Conservation (phyloP, 2,329 filamentous ascomycete genomes). For the Gremmenia infestans region DNA sequence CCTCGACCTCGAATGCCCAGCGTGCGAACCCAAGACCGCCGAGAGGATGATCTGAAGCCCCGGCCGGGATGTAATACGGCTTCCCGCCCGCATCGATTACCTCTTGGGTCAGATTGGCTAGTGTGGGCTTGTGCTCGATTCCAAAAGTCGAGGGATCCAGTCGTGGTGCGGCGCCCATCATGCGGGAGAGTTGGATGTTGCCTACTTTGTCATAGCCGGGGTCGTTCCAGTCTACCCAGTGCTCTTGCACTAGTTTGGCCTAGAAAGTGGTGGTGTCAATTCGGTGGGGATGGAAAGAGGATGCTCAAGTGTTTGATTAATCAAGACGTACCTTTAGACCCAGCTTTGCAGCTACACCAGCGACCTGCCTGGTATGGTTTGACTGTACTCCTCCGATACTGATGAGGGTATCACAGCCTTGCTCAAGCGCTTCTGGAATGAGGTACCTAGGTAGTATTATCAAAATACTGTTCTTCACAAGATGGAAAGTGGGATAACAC, state of each 20-base stretch:
- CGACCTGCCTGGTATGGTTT: constrained; percentile 65
- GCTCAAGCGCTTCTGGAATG: constrained; percentile 53
- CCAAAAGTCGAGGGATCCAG: constrained; percentile 58
- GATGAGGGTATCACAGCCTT: constrained; percentile 56
- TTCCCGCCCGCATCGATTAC: constrained; percentile 49
- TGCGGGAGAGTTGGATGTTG: constrained; percentile 64
- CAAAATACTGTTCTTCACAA: not conserved
- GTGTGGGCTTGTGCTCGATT: constrained; percentile 62
- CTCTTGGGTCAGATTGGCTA: constrained; percentile 49
- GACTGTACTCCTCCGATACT: constrained; percentile 65
- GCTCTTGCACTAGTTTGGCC: constrained; percentile 56
- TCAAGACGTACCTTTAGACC: constrained; percentile 42
- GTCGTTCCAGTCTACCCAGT: constrained; percentile 62
- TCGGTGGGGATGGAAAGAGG: not conserved
- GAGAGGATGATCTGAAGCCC: constrained; percentile 64
- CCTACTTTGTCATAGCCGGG: constrained; percentile 58
- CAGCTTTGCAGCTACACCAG: constrained; percentile 53
- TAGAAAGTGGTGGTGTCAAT: not conserved
- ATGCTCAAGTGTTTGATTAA: too few relatives aligned
- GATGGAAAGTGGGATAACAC: constrained; percentile 8
- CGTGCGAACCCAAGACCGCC: constrained; percentile 66
- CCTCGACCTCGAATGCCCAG: constrained; percentile 64
- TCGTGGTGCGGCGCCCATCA: constrained; percentile 61
- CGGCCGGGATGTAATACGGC: constrained; percentile 69
- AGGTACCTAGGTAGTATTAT: constrained; percentile 45